These are phyloP conservation scores for Saccharomyces paradoxus DNA, from an alignment of 805 yeast genomes.

Conservation along the genomic window DNA sequence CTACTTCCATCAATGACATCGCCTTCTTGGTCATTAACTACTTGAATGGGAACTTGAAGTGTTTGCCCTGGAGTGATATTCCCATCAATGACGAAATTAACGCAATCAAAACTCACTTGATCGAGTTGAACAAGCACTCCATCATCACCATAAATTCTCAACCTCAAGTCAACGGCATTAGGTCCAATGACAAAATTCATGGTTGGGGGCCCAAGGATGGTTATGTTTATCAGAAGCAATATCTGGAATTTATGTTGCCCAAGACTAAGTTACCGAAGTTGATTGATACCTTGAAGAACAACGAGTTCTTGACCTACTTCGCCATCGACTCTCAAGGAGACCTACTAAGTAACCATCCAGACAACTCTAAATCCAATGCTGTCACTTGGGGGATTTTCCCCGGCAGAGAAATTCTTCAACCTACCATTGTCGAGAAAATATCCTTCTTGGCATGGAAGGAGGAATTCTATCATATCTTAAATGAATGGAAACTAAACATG, in stretches of 20 bases:
- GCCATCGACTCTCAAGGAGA: constrained; percentile 55
- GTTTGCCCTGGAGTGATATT: constrained; percentile 95
- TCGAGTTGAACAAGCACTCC: constrained; percentile 57
- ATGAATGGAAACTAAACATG: constrained; percentile 66
- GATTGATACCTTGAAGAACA: constrained; percentile 31
- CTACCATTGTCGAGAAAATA: constrained; percentile 87
- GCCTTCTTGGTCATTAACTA: constrained; percentile 59
- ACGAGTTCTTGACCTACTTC: constrained; percentile 62
- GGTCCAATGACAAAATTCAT: constrained; percentile 57
- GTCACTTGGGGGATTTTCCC: constrained; percentile 99
- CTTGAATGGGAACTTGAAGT: constrained; percentile 57
- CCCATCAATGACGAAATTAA: constrained; percentile 71
- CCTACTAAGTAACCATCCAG: constrained; percentile 59
- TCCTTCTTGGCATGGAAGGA: constrained; percentile 97
- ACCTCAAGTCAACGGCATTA: constrained; percentile 78
- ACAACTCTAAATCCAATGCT: constrained; percentile 72
- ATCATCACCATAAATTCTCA: constrained; percentile 86
- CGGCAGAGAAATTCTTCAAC: constrained; percentile 88
- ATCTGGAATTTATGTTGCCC: constrained; percentile 77
- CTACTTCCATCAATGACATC: constrained; percentile 51
- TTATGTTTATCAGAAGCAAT: constrained; percentile 89
- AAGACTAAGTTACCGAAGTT: constrained; percentile 28
- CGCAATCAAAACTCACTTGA: constrained; percentile 49
- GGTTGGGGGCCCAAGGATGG: constrained; percentile 98
- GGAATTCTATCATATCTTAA: constrained; percentile 76